Evolutionary conservation across 2,329 filamentous ascomycete genomes (phyloP).

Genomic region (Neofusicoccum laricinum): DNA sequence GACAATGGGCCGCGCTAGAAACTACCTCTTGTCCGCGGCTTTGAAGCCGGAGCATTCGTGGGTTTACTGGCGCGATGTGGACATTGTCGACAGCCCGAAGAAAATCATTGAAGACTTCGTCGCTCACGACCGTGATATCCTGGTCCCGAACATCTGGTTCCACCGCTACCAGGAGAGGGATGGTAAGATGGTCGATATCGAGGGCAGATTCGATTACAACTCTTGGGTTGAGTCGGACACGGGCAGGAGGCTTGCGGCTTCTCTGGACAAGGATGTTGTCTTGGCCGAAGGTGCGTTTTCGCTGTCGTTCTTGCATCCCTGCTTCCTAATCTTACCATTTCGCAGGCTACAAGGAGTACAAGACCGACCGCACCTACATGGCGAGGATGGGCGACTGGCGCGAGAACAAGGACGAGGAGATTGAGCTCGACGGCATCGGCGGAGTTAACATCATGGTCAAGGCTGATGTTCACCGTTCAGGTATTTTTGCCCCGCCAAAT

Average conservation of each 20-base stretch:
- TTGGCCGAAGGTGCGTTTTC: constrained; percentile 74
- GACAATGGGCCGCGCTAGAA: constrained; percentile 83
- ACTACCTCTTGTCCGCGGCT: constrained; percentile 81
- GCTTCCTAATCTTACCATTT: background rate
- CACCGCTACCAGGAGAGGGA: constrained; percentile 77
- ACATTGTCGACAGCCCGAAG: constrained; percentile 86
- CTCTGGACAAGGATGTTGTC: constrained; percentile 74
- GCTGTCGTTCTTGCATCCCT: background rate
- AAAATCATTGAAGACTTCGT: constrained; percentile 93
- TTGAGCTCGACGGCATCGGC: constrained; percentile 91
- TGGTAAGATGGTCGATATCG: constrained; percentile 66
- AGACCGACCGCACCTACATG: constrained; percentile 88
- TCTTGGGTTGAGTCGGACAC: constrained; percentile 96
- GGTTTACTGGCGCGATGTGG: constrained; percentile 98
- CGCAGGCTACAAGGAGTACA: constrained; percentile 84
- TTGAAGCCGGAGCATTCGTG: constrained; percentile 93
- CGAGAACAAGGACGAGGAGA: constrained; percentile 85
- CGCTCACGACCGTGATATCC: constrained; percentile 84
- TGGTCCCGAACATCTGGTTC: constrained; percentile 98
- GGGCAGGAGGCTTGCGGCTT: constrained; percentile 69
- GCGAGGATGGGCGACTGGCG: constrained; percentile 88
- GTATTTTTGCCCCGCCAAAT: constrained; percentile 45
- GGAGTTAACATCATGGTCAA: constrained; percentile 98
- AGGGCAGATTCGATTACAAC: constrained; percentile 98
- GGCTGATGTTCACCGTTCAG: constrained; percentile 92